Evolutionary conservation across 176 grass and related monocot species (phyloP).

Genomic region (Coix lacrymajobi): DNA sequence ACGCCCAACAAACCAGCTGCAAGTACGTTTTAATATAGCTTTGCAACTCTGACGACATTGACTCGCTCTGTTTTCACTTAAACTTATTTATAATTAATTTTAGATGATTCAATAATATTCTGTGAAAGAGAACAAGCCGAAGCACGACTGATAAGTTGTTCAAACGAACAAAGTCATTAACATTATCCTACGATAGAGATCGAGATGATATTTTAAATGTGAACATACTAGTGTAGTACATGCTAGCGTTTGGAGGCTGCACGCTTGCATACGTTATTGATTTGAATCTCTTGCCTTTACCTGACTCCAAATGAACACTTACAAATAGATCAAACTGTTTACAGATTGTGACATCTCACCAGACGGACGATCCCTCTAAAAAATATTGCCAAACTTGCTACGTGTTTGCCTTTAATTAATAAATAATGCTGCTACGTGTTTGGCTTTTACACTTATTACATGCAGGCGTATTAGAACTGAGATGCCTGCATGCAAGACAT

Average conservation of each 20-base stretch:
- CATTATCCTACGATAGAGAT: background rate
- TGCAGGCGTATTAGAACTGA: background rate
- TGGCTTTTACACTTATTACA: background rate
- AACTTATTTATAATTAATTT: too few relatives aligned
- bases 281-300: background rate
- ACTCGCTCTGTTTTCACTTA: too few relatives aligned
- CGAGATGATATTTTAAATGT: background rate
- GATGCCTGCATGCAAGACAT: background rate
- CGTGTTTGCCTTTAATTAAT: background rate
- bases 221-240: background rate
- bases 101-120: too few relatives aligned
- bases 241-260: background rate
- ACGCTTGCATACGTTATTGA: background rate
- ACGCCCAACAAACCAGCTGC: background rate
- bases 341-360: slow-evolving; percentile 8
- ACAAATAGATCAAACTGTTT: background rate
- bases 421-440: background rate
- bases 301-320: background rate
- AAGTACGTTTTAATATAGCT: background rate
- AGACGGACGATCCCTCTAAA: background rate
- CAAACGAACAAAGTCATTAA: too few relatives aligned
- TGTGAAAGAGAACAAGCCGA: background rate
- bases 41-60: background rate
- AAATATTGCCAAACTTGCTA: background rate
- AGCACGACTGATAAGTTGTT: too few relatives aligned